These are phyloP conservation scores for Penicillium cinerascens DNA, from an alignment of 495 filamentous ascomycete genomes.

Conservation along the genomic window DNA sequence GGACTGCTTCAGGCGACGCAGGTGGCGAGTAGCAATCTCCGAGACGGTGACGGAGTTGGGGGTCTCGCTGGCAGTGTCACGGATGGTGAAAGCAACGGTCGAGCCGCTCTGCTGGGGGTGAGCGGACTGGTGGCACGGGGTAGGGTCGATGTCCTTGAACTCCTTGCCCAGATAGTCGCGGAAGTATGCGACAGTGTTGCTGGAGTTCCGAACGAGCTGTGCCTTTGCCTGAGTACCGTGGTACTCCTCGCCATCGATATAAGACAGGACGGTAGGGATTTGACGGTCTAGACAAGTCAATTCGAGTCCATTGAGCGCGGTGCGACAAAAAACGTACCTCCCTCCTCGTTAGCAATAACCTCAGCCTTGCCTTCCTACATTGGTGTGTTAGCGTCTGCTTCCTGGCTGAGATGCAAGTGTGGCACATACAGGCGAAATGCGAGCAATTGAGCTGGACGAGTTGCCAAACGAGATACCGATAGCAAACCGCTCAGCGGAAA, in stretches of 20 bases:
- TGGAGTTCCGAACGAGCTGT: slow-evolving; percentile 84
- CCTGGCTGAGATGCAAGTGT: not conserved
- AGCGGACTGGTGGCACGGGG: slow-evolving; percentile 86
- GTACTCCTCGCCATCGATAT: slow-evolving; percentile 92
- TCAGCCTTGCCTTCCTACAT: slow-evolving; percentile 84
- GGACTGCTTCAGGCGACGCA: slow-evolving; percentile 74
- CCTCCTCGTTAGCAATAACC: slow-evolving; percentile 98
- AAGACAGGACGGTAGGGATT: slow-evolving; percentile 91
- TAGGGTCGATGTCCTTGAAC: slow-evolving; percentile 94
- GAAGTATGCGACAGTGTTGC: slow-evolving; percentile 94
- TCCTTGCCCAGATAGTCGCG: slow-evolving; percentile 92
- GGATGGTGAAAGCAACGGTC: slow-evolving; percentile 76
- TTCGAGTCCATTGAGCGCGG: slow-evolving; percentile 7
- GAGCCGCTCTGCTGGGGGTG: slow-evolving; percentile 76
- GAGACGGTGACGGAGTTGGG: slow-evolving; percentile 71
- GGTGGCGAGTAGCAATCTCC: slow-evolving; percentile 83
- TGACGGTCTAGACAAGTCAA: slow-evolving; percentile 68
- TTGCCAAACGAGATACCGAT: slow-evolving; percentile 99
- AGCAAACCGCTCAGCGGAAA: slow-evolving; percentile 54
- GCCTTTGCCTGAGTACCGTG: slow-evolving; percentile 93
- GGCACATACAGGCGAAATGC: slow-evolving; percentile 61
- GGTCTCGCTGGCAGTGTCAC: slow-evolving; percentile 67
- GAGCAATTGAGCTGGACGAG: slow-evolving; percentile 94
- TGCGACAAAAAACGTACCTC: slow-evolving; percentile 57
- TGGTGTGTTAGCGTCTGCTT: slow-evolving; percentile 11